Percentiles rank a stretch among this genome's conserved stretches.
Evolutionary conservation across 2,329 filamentous ascomycete species (phyloP).

Genomic region (Paecilomyces sp.): DNA sequence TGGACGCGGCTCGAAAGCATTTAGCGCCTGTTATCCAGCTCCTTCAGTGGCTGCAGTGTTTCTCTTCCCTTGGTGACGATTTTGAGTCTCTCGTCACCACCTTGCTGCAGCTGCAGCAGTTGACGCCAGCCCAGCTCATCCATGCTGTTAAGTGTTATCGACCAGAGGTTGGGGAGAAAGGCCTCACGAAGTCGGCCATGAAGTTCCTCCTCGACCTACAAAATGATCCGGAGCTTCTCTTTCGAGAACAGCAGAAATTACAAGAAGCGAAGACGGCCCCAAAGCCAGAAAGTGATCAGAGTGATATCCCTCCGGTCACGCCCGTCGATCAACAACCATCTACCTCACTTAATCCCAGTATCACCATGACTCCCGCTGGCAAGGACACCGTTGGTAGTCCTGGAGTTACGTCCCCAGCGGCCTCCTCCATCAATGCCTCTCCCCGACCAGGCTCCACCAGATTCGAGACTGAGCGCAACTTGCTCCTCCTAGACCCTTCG

Average conservation of each 20-base stretch:
- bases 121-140: slow-evolving; percentile 82
- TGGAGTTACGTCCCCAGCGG: slow-evolving; percentile 12
- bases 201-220: slow-evolving; percentile 79
- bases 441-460: slow-evolving; percentile 3
- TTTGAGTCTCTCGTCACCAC: slow-evolving; percentile 82
- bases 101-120: slow-evolving; percentile 74
- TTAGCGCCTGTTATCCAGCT: slow-evolving; percentile 87
- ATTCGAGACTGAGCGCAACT: slow-evolving; percentile 12
- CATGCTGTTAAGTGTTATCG: slow-evolving; percentile 91
- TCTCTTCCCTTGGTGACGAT: slow-evolving; percentile 88
- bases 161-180: slow-evolving; percentile 90
- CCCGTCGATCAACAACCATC: slow-evolving; percentile 14
- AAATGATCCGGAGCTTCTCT: slow-evolving; percentile 59
- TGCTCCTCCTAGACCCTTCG: slow-evolving; percentile 73
- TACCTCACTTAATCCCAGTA: neutral
- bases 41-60: slow-evolving; percentile 95
- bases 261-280: slow-evolving; percentile 10
- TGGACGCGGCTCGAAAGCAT: slow-evolving; percentile 77
- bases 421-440: slow-evolving; percentile 10
- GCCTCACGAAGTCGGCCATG: slow-evolving; percentile 76
- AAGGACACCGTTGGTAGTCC: neutral
- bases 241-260: slow-evolving; percentile 25
- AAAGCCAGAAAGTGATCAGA: neutral
- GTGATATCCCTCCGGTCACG: slow-evolving; percentile 21
- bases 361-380: neutral